Evolutionary conservation across 1,284 basidiomycete species (phyloP).

Genomic region (Marasmius tenuissimus): DNA sequence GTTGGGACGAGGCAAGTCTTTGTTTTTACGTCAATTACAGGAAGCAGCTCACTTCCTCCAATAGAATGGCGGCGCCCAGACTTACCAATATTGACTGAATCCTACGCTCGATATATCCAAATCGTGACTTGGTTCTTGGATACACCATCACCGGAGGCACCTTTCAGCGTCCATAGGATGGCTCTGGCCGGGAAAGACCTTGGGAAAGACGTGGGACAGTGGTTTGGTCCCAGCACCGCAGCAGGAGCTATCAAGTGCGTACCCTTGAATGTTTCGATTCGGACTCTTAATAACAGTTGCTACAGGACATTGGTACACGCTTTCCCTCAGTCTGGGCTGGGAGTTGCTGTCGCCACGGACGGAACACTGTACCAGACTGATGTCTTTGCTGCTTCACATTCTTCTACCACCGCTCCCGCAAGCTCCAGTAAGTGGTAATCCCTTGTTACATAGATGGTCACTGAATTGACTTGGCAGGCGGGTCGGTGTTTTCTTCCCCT

Average conservation of each 20-base stretch:
- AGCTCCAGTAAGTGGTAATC: constrained; percentile 1
- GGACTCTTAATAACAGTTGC: neutral
- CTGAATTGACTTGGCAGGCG: neutral
- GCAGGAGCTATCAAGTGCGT: constrained; percentile 90
- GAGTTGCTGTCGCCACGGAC: constrained; percentile 84
- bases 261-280: neutral
- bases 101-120: constrained; percentile 80
- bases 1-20: constrained; percentile 75
- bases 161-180: constrained; percentile 97
- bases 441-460: constrained; percentile 1
- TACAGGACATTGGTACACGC: constrained; percentile 73
- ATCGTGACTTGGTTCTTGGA: constrained; percentile 96
- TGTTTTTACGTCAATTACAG: constrained; percentile 5
- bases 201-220: constrained; percentile 94
- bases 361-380: constrained; percentile 85
- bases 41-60: constrained; percentile 6
- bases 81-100: constrained; percentile 53
- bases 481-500: neutral
- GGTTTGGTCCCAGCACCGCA: constrained; percentile 98
- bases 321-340: constrained; percentile 81
- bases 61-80: constrained; percentile 83
- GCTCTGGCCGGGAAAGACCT: constrained; percentile 92
- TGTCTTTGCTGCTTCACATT: constrained; percentile 79
- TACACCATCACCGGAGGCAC: constrained; percentile 83
- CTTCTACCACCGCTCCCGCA: constrained; percentile 31